Evolutionary conservation across 495 filamentous ascomycete genomes (phyloP), one percentile per base, ranked within the genome.

Genomic region (Xylaria sp.): DNA sequence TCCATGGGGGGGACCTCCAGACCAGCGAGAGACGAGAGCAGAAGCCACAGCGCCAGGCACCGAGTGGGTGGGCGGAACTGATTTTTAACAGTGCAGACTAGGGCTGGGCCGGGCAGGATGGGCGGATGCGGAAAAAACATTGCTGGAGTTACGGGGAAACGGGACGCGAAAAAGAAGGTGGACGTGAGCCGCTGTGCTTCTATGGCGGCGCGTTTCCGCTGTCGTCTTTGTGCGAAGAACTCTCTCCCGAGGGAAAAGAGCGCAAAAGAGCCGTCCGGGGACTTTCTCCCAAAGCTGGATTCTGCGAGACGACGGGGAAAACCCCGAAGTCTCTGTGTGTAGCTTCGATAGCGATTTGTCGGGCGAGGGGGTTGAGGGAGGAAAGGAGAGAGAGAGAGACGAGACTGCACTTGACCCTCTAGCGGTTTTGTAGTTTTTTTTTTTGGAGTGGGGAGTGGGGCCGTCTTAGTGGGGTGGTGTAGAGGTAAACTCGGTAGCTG

Each of bases 281-380:
- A 99, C 96, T 99, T 99, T 99, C 94, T 96, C 95, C 96, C 93
- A 93, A 97, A 97, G 93, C 93, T 78, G 78, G 82, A 80, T 80
- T 71, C n/a, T 70, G 78, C 73, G 78, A 80, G 73, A 78, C 78
- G 74, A 80, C 65, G 76, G 78, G n/a, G n/a, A n/a, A 77, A 43
- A 73, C 74, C 73, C 73, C 69, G 74, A 80, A 80, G 81, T 89
- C 89, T 96, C 92, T 90, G 93, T 97, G 85, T 92, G 96, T 97
- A 93, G 94, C 96, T 98, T 97, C 91, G 94, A 97, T 89, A 93
- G 94, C 96, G 96, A 98, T 97, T 93, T 91, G 95, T 97, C 89
- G 95, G 93, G 89, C 95, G 95, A 97, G 93, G 89, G 91, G 91
- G 89, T 79, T 85, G 82, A 67, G 82, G 79, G 83, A 82, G 67